Base-by-base conservation (phyloP, 75 land plant species). In the Selaginella moellendorffii region DNA sequence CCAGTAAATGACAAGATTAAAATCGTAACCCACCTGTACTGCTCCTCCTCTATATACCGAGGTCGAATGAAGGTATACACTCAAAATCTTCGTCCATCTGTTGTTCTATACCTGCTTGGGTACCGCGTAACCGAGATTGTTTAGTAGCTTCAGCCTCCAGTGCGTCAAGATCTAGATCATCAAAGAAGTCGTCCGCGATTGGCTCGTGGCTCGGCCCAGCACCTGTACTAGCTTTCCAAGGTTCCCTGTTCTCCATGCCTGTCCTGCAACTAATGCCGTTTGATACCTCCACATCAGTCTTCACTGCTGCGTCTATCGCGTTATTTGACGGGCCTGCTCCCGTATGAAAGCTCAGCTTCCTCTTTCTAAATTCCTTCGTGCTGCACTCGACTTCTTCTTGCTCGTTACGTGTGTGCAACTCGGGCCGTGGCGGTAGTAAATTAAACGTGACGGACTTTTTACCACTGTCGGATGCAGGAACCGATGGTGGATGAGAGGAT, bases 101-200 rank as follows among this genome's bases (percentile, higher is more conserved):
- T 24, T 28, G 23, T 54, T 1, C 68, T 20, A 60, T 26, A 26
- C 29, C 26, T 31, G 9, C 36, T 53, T 67, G 59, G 64, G 19
- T 62, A 42, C 21, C 29, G 21, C 72, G 65, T 21, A 53, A 30
- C 29, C 71, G 78, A 26, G 83, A 71, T 52, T 71, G 68, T 63
- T 76, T 46, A 0, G 80, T 65, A 30, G 98, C 98, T 65, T 93
- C 83, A 24, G 80, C 96, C 63, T 93, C 98, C 12, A 93, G 65
- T 8, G 79, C 89, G 76, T 93, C 98, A 64, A 93, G 80, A 74
- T 93, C 90, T 69, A 93, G 62, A 24, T 79, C 75, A 53, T 77
- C 80, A 72, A 78, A 93, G 52, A 88, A 68, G 31, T 81, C 68
- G 66, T 88, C 98, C 69, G 87, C 93, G 19, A 54, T 53, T 58